These are phyloP conservation scores for Xylaria sp. DNA, from an alignment of 2,329 filamentous ascomycete species.

Conservation along the genomic window DNA sequence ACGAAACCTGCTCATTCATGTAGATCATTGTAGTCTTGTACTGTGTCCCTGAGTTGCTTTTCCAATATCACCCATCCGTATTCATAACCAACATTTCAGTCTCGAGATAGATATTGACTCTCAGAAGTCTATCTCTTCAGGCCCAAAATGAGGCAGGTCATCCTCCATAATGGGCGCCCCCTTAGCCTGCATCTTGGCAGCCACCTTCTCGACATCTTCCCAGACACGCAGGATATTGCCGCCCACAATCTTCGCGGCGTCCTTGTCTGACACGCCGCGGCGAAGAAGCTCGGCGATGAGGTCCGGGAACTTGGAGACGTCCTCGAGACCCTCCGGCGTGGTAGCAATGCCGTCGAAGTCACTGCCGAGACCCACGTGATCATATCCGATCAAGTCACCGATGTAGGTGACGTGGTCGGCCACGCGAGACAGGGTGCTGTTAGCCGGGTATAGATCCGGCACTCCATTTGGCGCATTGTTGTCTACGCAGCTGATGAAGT, in stretches of 20 bases:
- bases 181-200: constrained; percentile 56
- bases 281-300: constrained; percentile 69
- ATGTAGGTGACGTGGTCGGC: constrained; percentile 78
- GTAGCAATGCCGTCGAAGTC: constrained; percentile 76
- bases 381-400: constrained; percentile 75
- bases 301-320: constrained; percentile 77
- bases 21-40: neutral
- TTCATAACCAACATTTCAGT: neutral
- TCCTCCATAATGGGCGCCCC: constrained; percentile 53
- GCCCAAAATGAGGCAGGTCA: constrained; percentile 33
- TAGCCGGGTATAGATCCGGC: constrained; percentile 60
- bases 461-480: constrained; percentile 56
- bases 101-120: neutral
- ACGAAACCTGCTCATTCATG: too few species aligned
- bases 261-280: constrained; percentile 66
- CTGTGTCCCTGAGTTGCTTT: neutral
- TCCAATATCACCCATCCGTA: neutral
- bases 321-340: constrained; percentile 70
- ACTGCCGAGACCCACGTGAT: constrained; percentile 80
- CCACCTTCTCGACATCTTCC: constrained; percentile 70
- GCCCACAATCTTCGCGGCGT: constrained; percentile 71
- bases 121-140: neutral
- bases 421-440: constrained; percentile 71
- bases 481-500: constrained; percentile 72
- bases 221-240: constrained; percentile 81